Conservation (phyloP, 495 filamentous ascomycete genomes). For the Aspergillus saccharolyticus region DNA sequence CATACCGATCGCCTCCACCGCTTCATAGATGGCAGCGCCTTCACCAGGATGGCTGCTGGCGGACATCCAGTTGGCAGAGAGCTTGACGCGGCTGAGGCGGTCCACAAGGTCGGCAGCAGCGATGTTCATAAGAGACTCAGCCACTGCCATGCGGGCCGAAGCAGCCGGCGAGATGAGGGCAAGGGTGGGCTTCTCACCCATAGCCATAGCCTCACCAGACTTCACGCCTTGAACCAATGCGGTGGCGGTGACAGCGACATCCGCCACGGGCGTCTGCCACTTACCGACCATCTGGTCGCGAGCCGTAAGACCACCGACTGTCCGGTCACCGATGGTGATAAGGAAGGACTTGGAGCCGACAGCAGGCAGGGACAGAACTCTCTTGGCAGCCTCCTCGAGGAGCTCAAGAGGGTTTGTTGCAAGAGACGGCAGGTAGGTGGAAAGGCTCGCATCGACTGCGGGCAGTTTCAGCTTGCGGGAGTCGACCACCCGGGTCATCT, state of each 20-base stretch:
- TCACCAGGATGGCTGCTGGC: constrained; percentile 90
- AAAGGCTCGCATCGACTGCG: constrained; percentile 64
- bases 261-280: constrained; percentile 93
- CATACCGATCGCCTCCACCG: constrained; percentile 87
- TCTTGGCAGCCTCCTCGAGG: constrained; percentile 66
- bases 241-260: constrained; percentile 86
- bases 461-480: constrained; percentile 65
- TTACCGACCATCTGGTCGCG: constrained; percentile 95
- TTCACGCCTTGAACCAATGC: constrained; percentile 65
- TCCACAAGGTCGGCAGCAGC: constrained; percentile 79
- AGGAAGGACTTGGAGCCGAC: constrained; percentile 96
- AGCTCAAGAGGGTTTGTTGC: constrained; percentile 53
- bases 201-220: constrained; percentile 93
- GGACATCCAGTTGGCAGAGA: constrained; percentile 99
- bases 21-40: constrained; percentile 90
- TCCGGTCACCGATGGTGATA: constrained; percentile 92
- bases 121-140: constrained; percentile 87
- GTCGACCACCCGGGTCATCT: constrained; percentile 73
- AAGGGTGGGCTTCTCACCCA: constrained; percentile 89
- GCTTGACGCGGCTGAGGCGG: constrained; percentile 68
- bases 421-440: constrained; percentile 57
- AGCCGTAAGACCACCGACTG: constrained; percentile 81
- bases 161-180: constrained; percentile 88
- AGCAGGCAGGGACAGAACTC: constrained; percentile 77
- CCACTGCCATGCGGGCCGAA: constrained; percentile 96